A percentile compares a stretch with the other conserved stretches of the same genome.
Conservation (phyloP, 139 green algal species). For the Pleodorina starrii region DNA sequence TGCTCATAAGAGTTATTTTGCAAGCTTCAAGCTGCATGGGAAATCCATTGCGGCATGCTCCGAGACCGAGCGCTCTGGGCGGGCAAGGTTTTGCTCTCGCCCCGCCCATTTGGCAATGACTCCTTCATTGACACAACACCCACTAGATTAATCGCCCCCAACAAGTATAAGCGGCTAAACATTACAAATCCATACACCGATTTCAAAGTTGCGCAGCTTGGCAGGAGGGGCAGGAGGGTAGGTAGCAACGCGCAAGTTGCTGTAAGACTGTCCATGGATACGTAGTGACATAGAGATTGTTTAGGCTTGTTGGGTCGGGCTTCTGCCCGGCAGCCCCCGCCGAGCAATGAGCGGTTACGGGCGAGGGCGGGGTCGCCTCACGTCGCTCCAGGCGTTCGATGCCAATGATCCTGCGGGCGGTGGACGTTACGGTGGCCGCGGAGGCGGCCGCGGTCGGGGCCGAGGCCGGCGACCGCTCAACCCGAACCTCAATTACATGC, state of each 20-base stretch:
- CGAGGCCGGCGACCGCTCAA: conserved; percentile 23
- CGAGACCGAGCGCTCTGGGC: no score
- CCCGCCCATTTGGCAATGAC: no score
- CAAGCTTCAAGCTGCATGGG: no score
- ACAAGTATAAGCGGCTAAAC: no score
- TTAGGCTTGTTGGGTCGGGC: not conserved
- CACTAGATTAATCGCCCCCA: no score
- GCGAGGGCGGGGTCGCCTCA: not conserved
- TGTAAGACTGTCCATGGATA: no score
- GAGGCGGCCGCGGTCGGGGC: conserved; percentile 27
- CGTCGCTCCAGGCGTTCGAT: conserved; percentile 48
- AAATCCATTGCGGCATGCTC: no score
- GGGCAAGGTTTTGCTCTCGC: no score
- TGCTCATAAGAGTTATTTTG: no score
- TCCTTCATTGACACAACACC: no score
- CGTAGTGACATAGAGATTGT: not conserved
- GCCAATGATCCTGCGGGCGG: conserved; percentile 1
- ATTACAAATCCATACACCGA: not conserved
- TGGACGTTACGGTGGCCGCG: not conserved
- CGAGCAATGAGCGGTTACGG: not conserved
- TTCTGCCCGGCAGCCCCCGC: not conserved
- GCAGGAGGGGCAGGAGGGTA: not conserved
- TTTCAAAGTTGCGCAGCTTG: not conserved
- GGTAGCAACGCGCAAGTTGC: no score
- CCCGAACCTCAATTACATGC: conserved; percentile 31